Conservation (phyloP, 495 filamentous ascomycete genomes). For the Aspergillus nidulans region DNA sequence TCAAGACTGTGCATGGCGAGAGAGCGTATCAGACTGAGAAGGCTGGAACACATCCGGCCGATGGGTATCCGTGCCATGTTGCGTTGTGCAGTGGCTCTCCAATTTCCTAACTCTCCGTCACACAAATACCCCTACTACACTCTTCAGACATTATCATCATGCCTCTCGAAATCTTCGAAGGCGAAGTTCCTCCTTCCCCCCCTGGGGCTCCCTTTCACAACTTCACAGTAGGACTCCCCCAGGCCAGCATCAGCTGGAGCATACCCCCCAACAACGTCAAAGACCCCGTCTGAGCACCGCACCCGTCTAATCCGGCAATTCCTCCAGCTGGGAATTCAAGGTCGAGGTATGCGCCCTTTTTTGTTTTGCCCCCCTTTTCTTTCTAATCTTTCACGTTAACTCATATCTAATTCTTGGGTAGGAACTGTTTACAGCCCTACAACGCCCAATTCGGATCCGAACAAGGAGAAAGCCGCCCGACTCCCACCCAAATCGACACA, state of each 20-base stretch:
- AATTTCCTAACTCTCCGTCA: too few species aligned
- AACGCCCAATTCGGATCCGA: neutral
- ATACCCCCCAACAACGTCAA: too few species aligned
- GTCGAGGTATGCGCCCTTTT: neutral
- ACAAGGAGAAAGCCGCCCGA: neutral
- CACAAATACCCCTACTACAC: too few species aligned
- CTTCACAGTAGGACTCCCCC: neutral
- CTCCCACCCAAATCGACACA: neutral
- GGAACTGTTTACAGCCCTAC: neutral
- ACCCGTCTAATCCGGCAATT: neutral
- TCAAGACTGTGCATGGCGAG: neutral
- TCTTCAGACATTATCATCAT: neutral
- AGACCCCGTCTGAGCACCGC: neutral
- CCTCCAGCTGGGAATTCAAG: neutral
- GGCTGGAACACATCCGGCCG: neutral
- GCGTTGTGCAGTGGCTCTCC: neutral
- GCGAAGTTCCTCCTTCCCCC: neutral
- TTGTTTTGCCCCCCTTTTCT: too few species aligned
- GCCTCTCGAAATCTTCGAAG: neutral
- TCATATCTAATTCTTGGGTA: too few species aligned
- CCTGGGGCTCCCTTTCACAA: neutral
- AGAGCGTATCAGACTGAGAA: neutral
- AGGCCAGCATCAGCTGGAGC: neutral
- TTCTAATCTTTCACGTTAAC: too few species aligned
- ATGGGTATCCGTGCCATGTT: neutral